Evolutionary conservation across 2,329 filamentous ascomycete species (phyloP).

Genomic region (Claviceps cyperi): DNA sequence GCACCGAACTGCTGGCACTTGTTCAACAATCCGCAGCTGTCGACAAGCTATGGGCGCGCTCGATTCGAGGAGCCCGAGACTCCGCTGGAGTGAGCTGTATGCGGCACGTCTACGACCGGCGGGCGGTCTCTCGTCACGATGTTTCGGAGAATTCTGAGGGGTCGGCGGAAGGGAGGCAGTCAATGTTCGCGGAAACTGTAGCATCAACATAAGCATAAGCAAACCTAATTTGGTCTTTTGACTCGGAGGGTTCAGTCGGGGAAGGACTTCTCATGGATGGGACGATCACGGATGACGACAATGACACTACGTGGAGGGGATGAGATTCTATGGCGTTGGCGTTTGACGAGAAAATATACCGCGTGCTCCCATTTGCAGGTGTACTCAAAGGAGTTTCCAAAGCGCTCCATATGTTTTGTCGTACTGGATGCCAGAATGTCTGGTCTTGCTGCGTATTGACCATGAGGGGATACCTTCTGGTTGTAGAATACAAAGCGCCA

Average conservation of each 20-base stretch:
- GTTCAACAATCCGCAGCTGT: conserved; percentile 34
- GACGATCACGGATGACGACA: background rate
- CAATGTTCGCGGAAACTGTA: background rate
- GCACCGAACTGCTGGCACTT: conserved; percentile 65
- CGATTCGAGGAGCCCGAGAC: conserved; percentile 25
- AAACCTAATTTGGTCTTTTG: background rate
- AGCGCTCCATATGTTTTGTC: too few relatives aligned
- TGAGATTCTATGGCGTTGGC: conserved; percentile 1
- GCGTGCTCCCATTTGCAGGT: too few relatives aligned
- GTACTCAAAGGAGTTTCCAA: too few relatives aligned
- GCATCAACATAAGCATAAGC: background rate
- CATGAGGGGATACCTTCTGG: too few relatives aligned
- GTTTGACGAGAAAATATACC: too few relatives aligned
- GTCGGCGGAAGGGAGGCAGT: background rate
- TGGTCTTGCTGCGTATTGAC: too few relatives aligned
- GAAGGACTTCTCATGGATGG: background rate
- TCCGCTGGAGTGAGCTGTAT: background rate
- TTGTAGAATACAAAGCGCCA: conserved; percentile 22
- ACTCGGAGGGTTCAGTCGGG: background rate
- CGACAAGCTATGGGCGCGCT: conserved; percentile 21
- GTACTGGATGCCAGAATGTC: too few relatives aligned
- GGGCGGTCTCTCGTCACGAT: background rate
- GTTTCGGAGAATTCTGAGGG: background rate
- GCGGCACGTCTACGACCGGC: background rate
- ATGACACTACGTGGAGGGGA: background rate